A percentile compares a stretch with the other conserved stretches of the same genome.
These are phyloP conservation scores for Whalleya microplaca DNA, from an alignment of 2,329 filamentous ascomycete genomes.

Conservation along the genomic window DNA sequence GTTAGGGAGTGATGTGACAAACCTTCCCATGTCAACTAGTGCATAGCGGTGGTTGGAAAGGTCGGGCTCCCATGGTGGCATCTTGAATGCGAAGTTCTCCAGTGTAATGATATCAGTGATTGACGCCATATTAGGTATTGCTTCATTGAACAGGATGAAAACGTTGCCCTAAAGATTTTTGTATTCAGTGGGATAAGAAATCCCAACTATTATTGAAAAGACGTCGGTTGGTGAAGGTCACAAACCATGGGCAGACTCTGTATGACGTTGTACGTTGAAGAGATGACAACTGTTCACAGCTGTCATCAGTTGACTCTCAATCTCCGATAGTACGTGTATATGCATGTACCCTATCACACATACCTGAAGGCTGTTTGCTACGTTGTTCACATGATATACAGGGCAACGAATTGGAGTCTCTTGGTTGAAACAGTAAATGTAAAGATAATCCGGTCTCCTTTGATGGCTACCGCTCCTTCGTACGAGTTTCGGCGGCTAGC, in stretches of 20 bases:
- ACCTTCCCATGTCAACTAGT: conserved; percentile 66
- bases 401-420: background rate
- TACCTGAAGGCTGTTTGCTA: background rate
- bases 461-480: background rate
- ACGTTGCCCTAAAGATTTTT: background rate
- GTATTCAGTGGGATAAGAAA: background rate
- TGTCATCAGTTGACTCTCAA: background rate
- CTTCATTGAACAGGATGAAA: background rate
- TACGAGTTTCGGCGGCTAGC: background rate
- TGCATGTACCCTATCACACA: no score
- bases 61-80: conserved; percentile 53
- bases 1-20: conserved; percentile 25
- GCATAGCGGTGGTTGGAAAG: conserved; percentile 56
- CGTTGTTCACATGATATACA: background rate
- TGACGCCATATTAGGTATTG: conserved; percentile 34
- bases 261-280: background rate
- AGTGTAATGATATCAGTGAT: conserved; percentile 52
- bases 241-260: no score
- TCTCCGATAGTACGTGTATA: no score
- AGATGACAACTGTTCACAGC: background rate
- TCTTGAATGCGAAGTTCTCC: conserved; percentile 52
- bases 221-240: background rate
- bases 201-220: background rate
- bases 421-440: background rate
- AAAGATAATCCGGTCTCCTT: background rate